Base-by-base conservation (phyloP, 805 yeast species). In the Ascoidea asiatica region DNA sequence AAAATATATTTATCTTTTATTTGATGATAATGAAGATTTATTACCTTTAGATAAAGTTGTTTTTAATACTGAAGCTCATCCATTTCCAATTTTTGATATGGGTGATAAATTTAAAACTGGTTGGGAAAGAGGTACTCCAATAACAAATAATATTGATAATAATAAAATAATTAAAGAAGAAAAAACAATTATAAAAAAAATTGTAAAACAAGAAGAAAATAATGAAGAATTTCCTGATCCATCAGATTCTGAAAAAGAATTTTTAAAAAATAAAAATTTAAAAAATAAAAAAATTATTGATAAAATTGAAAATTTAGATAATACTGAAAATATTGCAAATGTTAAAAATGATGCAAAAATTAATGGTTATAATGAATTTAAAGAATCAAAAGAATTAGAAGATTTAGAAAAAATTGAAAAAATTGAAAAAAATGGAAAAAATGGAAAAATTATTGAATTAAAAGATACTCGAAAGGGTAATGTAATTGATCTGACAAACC, bases 1-100 rank as follows among this genome's bases (percentile, higher is more conserved):
- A 57, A 89, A 89, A 61, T 89, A 88, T 61, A 66, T 88, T 38
- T 85, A 85, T 55, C 62, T 86, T 46, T 64, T 87, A 50, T 87
- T 87, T 62, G 92, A 84, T 51, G 83, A 78, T 47, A 78, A 77
- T 52, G 69, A 69, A 17, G 67, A 72, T 49, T 69, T 76, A 45
- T 62, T 83, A 50, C 87, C 89, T 23, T 64, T 88, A 52, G 75
- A 74, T 41, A 63, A 78, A 46, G 72, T 79, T 44, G 87, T 89
- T 5, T 86, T 85, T 68, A 89, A 86, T 63, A 87, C 96, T 1
- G 96, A 88, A 57, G 97, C 95, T 0, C 97, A 88, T 59, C 92
- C 95, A 36, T 75, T 88, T 62, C 96, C 96, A n/a, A 70, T 66
- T 37, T 74, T 86, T 47, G 72, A 70, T 21, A 61, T 70, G 65